phyloP scores from a whole-genome alignment of 1,139 yeast genomes.

The Saccharomycopsis hybrid region DNA sequence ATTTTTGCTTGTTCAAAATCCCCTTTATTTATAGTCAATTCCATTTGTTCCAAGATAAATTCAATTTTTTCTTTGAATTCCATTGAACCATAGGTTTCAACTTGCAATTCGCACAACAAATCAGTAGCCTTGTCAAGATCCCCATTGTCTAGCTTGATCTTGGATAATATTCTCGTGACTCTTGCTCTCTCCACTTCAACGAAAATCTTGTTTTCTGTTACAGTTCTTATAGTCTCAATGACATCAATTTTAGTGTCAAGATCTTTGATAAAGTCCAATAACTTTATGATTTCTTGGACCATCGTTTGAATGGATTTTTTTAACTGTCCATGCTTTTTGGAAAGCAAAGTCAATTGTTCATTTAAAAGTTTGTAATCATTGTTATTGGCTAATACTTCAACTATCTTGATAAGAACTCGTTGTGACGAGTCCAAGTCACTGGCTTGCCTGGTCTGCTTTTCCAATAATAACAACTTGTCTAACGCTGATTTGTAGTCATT shows the following conservation, averaged over 20 bases:
- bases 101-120: constrained; percentile 86
- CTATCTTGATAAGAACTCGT: constrained; percentile 67
- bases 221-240: constrained; percentile 73
- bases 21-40: constrained; percentile 73
- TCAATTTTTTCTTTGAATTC: constrained; percentile 84
- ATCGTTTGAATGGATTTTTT: constrained; percentile 78
- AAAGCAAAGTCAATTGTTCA: constrained; percentile 71
- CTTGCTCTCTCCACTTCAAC: constrained; percentile 96
- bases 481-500: constrained; percentile 64
- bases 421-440: constrained; percentile 89
- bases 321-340: constrained; percentile 95
- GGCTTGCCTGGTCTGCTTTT: constrained; percentile 94
- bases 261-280: constrained; percentile 50
- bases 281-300: constrained; percentile 65
- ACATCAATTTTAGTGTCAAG: constrained; percentile 64
- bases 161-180: constrained; percentile 75
- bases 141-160: constrained; percentile 63
- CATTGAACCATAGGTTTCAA: constrained; percentile 96
- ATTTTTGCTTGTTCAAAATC: constrained; percentile 84
- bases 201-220: constrained; percentile 89
- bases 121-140: constrained; percentile 87
- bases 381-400: constrained; percentile 52
- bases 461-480: constrained; percentile 71
- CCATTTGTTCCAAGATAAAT: constrained; percentile 85
- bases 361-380: constrained; percentile 74